Percentiles rank a stretch among this genome's conserved stretches.
phyloP scores from a whole-genome alignment of 75 land plant species.

The Sequoia sempervirens region DNA sequence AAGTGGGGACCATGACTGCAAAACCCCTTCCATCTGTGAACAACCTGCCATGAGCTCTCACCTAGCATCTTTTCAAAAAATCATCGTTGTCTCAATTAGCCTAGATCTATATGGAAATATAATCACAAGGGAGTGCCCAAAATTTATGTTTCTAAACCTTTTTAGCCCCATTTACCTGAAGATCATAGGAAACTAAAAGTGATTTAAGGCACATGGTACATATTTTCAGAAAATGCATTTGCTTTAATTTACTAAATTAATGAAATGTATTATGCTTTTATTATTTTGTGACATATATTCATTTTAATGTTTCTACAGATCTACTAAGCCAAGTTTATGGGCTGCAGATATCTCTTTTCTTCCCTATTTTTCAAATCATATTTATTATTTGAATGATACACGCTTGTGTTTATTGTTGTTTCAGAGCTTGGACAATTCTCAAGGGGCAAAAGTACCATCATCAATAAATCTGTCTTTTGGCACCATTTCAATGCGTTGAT shows the following conservation, averaged over 20 bases:
- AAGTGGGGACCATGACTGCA: too few relatives aligned
- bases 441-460: constrained; percentile 76
- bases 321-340: background rate
- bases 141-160: background rate
- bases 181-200: background rate
- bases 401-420: constrained; percentile 7
- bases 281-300: background rate
- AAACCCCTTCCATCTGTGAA: too few relatives aligned
- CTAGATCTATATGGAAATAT: too few relatives aligned
- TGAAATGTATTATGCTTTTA: background rate
- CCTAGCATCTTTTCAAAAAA: too few relatives aligned
- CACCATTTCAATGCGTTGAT: background rate
- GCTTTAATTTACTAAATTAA: background rate
- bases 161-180: background rate
- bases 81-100: too few relatives aligned
- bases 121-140: background rate
- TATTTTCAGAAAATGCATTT: background rate
- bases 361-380: background rate
- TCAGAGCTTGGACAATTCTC: constrained; percentile 69
- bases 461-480: constrained; percentile 12
- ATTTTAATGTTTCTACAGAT: background rate
- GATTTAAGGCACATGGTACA: background rate
- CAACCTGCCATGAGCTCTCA: too few relatives aligned
- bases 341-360: background rate
- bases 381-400: background rate